Evolutionary conservation across 2,329 filamentous ascomycete genomes (phyloP).

Genomic region (Parafenestella ontariensis): DNA sequence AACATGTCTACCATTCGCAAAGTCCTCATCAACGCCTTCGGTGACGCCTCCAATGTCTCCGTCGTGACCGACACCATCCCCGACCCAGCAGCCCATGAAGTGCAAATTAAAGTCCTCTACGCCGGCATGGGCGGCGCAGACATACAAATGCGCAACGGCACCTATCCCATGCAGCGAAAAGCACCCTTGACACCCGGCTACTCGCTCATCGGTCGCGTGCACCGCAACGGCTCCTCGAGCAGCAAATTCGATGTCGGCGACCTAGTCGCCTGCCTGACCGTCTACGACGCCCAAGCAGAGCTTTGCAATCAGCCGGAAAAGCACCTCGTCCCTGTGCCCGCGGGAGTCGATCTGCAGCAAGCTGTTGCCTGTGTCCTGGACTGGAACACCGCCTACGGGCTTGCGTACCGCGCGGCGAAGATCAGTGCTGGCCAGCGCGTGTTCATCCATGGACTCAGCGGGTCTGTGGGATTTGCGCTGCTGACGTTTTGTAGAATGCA

Average conservation of each 20-base stretch:
- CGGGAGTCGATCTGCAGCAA: conserved; percentile 51
- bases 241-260: conserved; percentile 32
- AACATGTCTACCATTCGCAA: conserved; percentile 51
- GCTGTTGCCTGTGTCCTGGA: conserved; percentile 54
- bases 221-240: conserved; percentile 47
- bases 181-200: conserved; percentile 60
- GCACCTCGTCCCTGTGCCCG: conserved; percentile 54
- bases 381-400: conserved; percentile 52
- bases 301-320: conserved; percentile 58
- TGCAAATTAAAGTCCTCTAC: conserved; percentile 58
- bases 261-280: conserved; percentile 36
- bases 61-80: conserved; percentile 46
- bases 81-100: conserved; percentile 53
- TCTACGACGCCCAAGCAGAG: conserved; percentile 51
- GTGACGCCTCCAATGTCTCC: conserved; percentile 51
- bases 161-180: conserved; percentile 55
- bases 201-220: conserved; percentile 55
- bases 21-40: conserved; percentile 54
- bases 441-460: conserved; percentile 60
- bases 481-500: conserved; percentile 52
- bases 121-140: conserved; percentile 58
- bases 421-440: conserved; percentile 55
- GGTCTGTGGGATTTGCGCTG: conserved; percentile 57
- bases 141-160: conserved; percentile 58
- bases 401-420: conserved; percentile 44